phyloP scores from a whole-genome alignment of 2,329 filamentous ascomycete species.

The Falciphora oryzae region DNA sequence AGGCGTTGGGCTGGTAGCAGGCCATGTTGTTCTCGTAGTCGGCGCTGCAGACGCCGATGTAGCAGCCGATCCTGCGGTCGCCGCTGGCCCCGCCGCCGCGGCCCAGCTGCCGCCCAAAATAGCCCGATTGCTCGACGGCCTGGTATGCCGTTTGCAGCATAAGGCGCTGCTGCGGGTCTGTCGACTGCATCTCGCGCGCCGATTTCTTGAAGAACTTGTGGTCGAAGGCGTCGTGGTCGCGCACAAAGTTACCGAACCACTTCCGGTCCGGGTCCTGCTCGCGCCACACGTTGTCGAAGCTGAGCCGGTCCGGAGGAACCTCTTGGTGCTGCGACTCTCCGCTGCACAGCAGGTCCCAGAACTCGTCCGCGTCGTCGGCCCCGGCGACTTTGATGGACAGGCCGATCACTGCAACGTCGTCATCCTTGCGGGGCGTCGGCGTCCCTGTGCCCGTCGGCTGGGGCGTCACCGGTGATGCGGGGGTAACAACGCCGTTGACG shows the following conservation, averaged over 20 bases:
- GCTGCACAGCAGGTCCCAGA: constrained; percentile 23
- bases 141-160: constrained; percentile 36
- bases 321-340: constrained; percentile 26
- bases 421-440: background rate
- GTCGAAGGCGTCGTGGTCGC: constrained; percentile 28
- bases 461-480: constrained; percentile 7
- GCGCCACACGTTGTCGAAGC: constrained; percentile 17
- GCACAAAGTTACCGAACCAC: constrained; percentile 23
- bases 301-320: constrained; percentile 19
- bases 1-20: constrained; percentile 30
- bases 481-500: constrained; percentile 12
- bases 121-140: constrained; percentile 25
- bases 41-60: constrained; percentile 26
- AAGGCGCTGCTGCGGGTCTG: constrained; percentile 35
- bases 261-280: constrained; percentile 18
- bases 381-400: constrained; percentile 29
- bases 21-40: constrained; percentile 38
- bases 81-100: background rate
- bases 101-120: constrained; percentile 12
- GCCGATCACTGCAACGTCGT: constrained; percentile 29
- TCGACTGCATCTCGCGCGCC: constrained; percentile 28
- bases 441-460: background rate
- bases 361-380: constrained; percentile 28
- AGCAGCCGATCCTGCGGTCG: constrained; percentile 27
- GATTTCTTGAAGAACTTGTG: constrained; percentile 35